A percentile compares a stretch with the other conserved stretches of the same genome.
Conservation (phyloP, 805 yeast species). For the Saccharomycopsis lassenensis region DNA sequence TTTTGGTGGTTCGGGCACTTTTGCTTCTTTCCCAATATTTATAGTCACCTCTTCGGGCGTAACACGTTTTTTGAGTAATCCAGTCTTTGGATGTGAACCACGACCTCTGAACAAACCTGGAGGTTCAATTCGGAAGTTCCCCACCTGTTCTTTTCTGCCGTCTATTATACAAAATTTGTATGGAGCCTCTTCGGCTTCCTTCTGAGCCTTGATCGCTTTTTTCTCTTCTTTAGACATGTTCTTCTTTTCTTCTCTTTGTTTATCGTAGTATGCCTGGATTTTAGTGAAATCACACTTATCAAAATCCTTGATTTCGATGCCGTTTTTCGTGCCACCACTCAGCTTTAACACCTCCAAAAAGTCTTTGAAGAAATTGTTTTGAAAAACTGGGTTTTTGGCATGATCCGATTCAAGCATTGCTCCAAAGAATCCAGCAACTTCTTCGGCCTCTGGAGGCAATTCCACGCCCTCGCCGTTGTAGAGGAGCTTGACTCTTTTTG, state of each 20-base stretch:
- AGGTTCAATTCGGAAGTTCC: constrained; percentile 90
- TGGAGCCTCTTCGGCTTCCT: constrained; percentile 67
- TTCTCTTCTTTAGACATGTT: constrained; percentile 61
- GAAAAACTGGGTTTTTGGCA: constrained; percentile 77
- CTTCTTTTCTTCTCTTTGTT: constrained; percentile 61
- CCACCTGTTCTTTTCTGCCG: constrained; percentile 86
- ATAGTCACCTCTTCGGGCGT: constrained; percentile 81
- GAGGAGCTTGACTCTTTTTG: constrained; percentile 59
- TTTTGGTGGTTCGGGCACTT: constrained; percentile 70
- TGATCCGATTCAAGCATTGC: constrained; percentile 85
- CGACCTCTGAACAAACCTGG: constrained; percentile 95
- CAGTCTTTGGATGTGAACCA: constrained; percentile 95
- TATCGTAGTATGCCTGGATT: constrained; percentile 64
- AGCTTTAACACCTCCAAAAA: constrained; percentile 60
- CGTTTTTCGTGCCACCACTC: constrained; percentile 45
- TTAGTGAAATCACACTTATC: constrained; percentile 65
- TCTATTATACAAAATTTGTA: constrained; percentile 71
- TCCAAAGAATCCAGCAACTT: constrained; percentile 91
- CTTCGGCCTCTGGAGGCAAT: constrained; percentile 78
- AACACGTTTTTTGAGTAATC: constrained; percentile 79
- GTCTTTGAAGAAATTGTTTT: constrained; percentile 76
- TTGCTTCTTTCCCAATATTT: constrained; percentile 63
- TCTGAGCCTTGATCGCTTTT: constrained; percentile 58
- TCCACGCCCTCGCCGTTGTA: constrained; percentile 70
- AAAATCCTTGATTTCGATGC: constrained; percentile 42